Percentiles rank a stretch among this genome's conserved stretches.
Conservation (phyloP, 2,329 filamentous ascomycete genomes). For the Colletotrichum camelliae region DNA sequence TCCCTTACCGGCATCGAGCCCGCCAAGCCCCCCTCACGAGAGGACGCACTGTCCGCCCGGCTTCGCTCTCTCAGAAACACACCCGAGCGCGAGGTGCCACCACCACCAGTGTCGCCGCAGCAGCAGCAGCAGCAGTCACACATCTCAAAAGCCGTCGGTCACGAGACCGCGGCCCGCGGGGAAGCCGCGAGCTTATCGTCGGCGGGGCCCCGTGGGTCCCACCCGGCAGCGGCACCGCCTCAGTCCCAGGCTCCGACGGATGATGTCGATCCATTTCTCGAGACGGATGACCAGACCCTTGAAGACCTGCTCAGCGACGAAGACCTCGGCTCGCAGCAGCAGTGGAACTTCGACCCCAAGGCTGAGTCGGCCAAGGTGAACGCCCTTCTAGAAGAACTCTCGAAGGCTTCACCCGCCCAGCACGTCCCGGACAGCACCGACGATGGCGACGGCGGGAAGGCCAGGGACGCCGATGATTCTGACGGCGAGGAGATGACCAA, state of each 20-base stretch:
- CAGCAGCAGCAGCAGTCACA: not conserved
- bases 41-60: conserved; percentile 57
- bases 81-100: conserved; percentile 28
- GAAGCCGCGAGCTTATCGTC: not conserved
- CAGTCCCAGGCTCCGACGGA: conserved; percentile 17
- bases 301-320: conserved; percentile 56
- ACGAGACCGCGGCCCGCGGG: not conserved
- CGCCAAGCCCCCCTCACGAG: conserved; percentile 47
- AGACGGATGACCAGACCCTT: conserved; percentile 57
- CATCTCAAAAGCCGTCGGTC: not conserved
- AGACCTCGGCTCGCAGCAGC: conserved; percentile 34
- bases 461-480: conserved; percentile 45
- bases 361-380: conserved; percentile 35
- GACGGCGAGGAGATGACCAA: conserved; percentile 55
- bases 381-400: conserved; percentile 41
- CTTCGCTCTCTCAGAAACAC: conserved; percentile 55
- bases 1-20: conserved; percentile 46
- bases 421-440: not conserved
- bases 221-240: not conserved
- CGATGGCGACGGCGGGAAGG: not conserved
- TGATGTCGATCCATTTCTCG: conserved; percentile 43
- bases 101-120: conserved; percentile 16
- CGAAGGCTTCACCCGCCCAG: conserved; percentile 19
- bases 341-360: conserved; percentile 27
- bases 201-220: not conserved